phyloP scores from a whole-genome alignment of 78 protist genomes.

The Emiliania huxleyi region DNA sequence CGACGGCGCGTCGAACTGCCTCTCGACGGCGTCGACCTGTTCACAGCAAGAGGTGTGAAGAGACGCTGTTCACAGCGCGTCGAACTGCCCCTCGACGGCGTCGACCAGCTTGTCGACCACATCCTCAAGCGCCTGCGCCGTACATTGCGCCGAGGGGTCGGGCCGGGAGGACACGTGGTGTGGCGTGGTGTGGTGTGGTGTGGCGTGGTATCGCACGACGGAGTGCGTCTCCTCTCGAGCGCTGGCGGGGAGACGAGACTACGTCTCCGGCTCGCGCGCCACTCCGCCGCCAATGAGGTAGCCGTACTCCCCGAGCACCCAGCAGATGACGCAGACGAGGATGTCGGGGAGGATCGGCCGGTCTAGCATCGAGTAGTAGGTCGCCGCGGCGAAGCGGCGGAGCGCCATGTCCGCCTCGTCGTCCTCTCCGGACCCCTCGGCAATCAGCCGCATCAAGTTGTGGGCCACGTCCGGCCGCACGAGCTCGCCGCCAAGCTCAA shows the following conservation, averaged over 20 bases:
- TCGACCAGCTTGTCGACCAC: neutral
- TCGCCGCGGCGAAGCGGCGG: constrained; percentile 48
- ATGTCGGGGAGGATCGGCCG: constrained; percentile 25
- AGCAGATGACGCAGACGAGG: constrained; percentile 19
- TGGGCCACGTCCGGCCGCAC: constrained; percentile 49
- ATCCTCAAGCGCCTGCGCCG: too few species aligned
- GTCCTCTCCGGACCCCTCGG: constrained; percentile 71
- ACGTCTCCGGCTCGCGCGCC: too few species aligned
- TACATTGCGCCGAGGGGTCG: too few species aligned
- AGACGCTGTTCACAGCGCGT: too few species aligned
- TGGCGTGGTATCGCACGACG: too few species aligned
- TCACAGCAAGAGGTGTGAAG: too few species aligned
- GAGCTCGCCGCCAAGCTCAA: constrained; percentile 70
- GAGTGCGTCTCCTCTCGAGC: too few species aligned
- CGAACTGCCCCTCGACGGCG: neutral
- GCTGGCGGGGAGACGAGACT: too few species aligned
- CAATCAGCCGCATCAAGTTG: constrained; percentile 69
- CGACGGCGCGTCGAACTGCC: neutral
- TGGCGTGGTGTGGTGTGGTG: too few species aligned
- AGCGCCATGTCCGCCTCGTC: constrained; percentile 54
- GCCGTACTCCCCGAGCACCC: constrained; percentile 81
- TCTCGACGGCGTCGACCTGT: constrained; percentile 6
- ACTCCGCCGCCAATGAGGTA: constrained; percentile 29
- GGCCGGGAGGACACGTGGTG: too few species aligned
- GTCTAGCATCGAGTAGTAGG: constrained; percentile 34